These are phyloP conservation scores for Colletotrichum chrysophilum DNA, from an alignment of 2,329 filamentous ascomycete genomes.

Conservation along the genomic window DNA sequence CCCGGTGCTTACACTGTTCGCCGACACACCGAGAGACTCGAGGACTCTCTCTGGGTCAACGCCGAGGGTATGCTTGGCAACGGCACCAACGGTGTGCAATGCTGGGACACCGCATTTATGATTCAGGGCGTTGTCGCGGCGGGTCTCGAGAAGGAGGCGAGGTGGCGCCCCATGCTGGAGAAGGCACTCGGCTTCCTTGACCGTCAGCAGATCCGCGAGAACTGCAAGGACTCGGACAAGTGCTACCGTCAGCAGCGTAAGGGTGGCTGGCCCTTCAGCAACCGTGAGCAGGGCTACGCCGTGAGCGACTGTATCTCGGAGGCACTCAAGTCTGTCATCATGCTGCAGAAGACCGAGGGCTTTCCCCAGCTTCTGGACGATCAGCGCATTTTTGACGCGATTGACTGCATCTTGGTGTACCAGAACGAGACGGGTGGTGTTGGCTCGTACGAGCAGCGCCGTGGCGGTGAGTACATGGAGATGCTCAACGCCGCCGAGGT, in stretches of 20 bases:
- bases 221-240: constrained; percentile 75
- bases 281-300: constrained; percentile 88
- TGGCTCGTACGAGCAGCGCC: constrained; percentile 85
- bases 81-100: constrained; percentile 97
- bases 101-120: constrained; percentile 92
- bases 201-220: constrained; percentile 86
- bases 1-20: constrained; percentile 74
- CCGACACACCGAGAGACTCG: constrained; percentile 79
- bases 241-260: constrained; percentile 92
- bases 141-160: constrained; percentile 76
- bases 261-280: constrained; percentile 97
- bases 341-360: constrained; percentile 78
- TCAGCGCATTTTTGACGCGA: constrained; percentile 81
- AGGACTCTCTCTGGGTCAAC: constrained; percentile 92
- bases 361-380: constrained; percentile 79
- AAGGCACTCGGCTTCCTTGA: constrained; percentile 88
- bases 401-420: constrained; percentile 90
- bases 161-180: constrained; percentile 82
- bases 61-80: constrained; percentile 92
- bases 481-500: constrained; percentile 94
- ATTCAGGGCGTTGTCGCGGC: constrained; percentile 84
- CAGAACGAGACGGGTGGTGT: constrained; percentile 88
- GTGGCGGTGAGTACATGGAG: constrained; percentile 81
- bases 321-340: constrained; percentile 83
- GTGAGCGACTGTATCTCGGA: constrained; percentile 96